These are phyloP conservation scores for Leccinum obscurum DNA, from an alignment of 768 basidiomycete genomes.

Conservation along the genomic window DNA sequence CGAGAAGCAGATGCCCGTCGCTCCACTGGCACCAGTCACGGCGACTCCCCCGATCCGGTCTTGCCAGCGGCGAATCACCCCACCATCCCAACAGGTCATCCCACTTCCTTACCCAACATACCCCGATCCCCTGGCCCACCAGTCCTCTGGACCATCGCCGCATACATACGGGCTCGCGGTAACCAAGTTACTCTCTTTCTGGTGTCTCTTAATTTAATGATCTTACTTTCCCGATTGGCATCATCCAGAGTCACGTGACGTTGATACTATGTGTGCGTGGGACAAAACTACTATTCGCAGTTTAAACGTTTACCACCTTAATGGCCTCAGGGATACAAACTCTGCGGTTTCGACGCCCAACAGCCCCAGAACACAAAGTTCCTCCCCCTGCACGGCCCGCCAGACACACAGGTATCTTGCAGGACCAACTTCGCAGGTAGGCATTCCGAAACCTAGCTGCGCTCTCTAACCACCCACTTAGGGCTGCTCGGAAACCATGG, in stretches of 20 bases:
- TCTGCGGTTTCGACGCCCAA: conserved; percentile 52
- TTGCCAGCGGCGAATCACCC: conserved; percentile 29
- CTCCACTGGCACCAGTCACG: conserved; percentile 23
- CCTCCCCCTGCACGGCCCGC: conserved; percentile 26
- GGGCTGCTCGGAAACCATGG: conserved; percentile 78
- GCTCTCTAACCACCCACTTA: conserved; percentile 28
- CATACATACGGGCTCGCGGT: neutral
- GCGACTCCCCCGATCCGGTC: conserved; percentile 31
- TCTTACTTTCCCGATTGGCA: conserved; percentile 9
- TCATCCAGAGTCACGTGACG: neutral
- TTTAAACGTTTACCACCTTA: neutral
- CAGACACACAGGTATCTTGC: conserved; percentile 70
- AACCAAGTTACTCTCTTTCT: neutral
- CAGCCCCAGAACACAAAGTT: conserved; percentile 17
- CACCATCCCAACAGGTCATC: conserved; percentile 15
- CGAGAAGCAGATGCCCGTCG: conserved; percentile 28
- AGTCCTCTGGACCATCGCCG: neutral
- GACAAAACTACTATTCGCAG: neutral
- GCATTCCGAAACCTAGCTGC: conserved; percentile 10
- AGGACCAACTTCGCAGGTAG: conserved; percentile 78
- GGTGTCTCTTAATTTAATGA: neutral
- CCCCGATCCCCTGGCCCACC: neutral
- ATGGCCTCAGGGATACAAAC: conserved; percentile 49
- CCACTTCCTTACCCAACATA: conserved; percentile 9
- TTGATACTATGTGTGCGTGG: neutral